These are phyloP conservation scores for Phytophthora tentaculata DNA, from an alignment of 352 stramenopile species.

Conservation along the genomic window DNA sequence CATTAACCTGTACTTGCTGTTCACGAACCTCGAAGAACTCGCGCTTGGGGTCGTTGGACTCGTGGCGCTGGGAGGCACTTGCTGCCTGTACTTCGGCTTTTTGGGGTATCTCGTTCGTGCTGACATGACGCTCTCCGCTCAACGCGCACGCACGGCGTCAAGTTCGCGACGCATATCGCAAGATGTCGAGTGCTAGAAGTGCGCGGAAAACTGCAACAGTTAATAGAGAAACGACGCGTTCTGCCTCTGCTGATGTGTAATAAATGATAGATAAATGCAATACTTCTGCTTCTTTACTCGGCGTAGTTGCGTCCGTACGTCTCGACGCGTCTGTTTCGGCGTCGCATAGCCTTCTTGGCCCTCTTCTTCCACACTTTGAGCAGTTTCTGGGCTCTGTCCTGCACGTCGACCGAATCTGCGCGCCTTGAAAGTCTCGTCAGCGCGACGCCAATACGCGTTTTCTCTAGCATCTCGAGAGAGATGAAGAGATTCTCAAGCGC, in stretches of 20 bases:
- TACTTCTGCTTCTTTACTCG: constrained; percentile 41
- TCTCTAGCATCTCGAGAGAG: constrained; percentile 85
- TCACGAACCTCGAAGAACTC: constrained; percentile 66
- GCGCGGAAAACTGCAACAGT: constrained; percentile 2
- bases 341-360: constrained; percentile 72
- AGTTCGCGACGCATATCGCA: constrained; percentile 28
- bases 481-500: constrained; percentile 73
- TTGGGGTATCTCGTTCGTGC: constrained; percentile 65
- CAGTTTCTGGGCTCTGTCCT: constrained; percentile 44
- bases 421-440: constrained; percentile 44
- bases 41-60: constrained; percentile 45
- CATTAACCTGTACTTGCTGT: constrained; percentile 84
- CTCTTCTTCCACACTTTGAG: constrained; percentile 70
- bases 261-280: constrained; percentile 6
- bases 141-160: constrained; percentile 25
- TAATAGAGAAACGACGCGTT: constrained; percentile 19
- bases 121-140: constrained; percentile 40
- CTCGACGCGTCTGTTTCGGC: constrained; percentile 60
- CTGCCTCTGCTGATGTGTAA: background rate
- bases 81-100: constrained; percentile 77
- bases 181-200: constrained; percentile 13
- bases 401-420: constrained; percentile 45
- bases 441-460: constrained; percentile 57
- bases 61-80: constrained; percentile 34
- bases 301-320: constrained; percentile 76